These are phyloP conservation scores for Neofusicoccum ribis DNA, from an alignment of 2,329 filamentous ascomycete species.

Conservation along the genomic window DNA sequence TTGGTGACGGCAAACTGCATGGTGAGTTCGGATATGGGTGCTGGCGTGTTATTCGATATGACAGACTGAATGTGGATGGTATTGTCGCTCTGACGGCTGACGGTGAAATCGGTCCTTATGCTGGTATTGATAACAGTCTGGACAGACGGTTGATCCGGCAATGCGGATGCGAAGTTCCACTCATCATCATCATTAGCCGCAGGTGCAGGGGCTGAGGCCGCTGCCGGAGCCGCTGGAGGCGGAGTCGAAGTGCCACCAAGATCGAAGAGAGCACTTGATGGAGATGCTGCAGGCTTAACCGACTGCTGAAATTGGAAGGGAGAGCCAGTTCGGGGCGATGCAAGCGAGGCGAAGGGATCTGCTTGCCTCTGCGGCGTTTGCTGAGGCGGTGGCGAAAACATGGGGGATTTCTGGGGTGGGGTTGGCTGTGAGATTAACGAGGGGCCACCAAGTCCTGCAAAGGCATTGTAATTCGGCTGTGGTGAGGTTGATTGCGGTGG, in stretches of 20 bases:
- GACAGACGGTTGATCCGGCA: conserved; percentile 68
- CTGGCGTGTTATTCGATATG: conserved; percentile 79
- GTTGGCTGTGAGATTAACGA: conserved; percentile 38
- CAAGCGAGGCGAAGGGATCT: conserved; percentile 64
- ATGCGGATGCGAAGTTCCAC: conserved; percentile 87
- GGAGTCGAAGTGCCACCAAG: conserved; percentile 29
- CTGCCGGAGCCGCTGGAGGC: not conserved
- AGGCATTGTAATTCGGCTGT: conserved; percentile 58
- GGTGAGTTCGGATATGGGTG: conserved; percentile 75
- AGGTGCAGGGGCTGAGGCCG: conserved; percentile 25
- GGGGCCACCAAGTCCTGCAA: conserved; percentile 52
- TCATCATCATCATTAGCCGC: conserved; percentile 87
- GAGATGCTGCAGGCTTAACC: conserved; percentile 34
- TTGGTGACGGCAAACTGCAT: conserved; percentile 94
- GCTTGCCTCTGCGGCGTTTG: conserved; percentile 37
- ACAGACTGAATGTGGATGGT: conserved; percentile 70
- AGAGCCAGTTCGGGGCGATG: conserved; percentile 52
- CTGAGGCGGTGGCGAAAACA: conserved; percentile 40
- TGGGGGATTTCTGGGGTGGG: conserved; percentile 46
- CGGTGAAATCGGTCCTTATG: conserved; percentile 72
- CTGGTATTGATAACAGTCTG: conserved; percentile 68
- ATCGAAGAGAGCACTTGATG: conserved; percentile 37
- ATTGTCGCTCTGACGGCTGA: conserved; percentile 58
- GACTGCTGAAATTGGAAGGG: conserved; percentile 52
- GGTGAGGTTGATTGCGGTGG: conserved; percentile 45